Conservation (phyloP, 495 filamentous ascomycete species). For the Elasticomyces elasticus region DNA sequence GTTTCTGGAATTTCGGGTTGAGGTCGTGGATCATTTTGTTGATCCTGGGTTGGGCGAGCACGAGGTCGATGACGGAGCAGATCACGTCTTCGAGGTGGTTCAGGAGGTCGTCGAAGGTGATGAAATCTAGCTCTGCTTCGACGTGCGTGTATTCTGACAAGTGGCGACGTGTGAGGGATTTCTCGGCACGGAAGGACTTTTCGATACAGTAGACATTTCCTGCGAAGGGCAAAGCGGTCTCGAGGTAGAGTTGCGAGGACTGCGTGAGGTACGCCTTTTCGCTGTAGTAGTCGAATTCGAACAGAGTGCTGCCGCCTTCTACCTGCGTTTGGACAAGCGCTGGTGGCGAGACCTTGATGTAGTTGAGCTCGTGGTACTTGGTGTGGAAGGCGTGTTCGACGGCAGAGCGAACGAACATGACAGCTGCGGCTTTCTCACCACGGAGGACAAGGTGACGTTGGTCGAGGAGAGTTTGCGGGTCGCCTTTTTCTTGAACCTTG, state of each 20-base stretch:
- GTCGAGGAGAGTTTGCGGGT: slow-evolving; percentile 73
- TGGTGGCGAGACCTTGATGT: slow-evolving; percentile 82
- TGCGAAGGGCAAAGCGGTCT: slow-evolving; percentile 82
- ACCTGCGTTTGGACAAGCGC: slow-evolving; percentile 99
- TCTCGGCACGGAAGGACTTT: slow-evolving; percentile 97
- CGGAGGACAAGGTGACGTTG: slow-evolving; percentile 86
- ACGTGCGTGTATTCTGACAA: slow-evolving; percentile 95
- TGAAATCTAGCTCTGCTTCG: slow-evolving; percentile 94
- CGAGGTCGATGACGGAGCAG: slow-evolving; percentile 69
- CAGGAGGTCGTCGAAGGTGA: slow-evolving; percentile 88
- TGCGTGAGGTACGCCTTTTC: slow-evolving; percentile 92
- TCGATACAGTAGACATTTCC: slow-evolving; percentile 96
- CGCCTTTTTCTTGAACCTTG: slow-evolving; percentile 69
- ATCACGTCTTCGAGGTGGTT: slow-evolving; percentile 82
- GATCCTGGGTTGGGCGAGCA: slow-evolving; percentile 60
- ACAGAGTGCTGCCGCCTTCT: slow-evolving; percentile 90
- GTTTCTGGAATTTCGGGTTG: slow-evolving; percentile 79
- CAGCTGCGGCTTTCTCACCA: slow-evolving; percentile 73
- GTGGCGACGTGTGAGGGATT: slow-evolving; percentile 87
- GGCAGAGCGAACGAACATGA: slow-evolving; percentile 85
- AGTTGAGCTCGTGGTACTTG: slow-evolving; percentile 65
- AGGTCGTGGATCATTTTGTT: slow-evolving; percentile 63
- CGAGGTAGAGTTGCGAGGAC: slow-evolving; percentile 95
- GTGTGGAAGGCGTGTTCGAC: slow-evolving; percentile 75
- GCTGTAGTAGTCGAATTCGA: slow-evolving; percentile 89